Base-by-base conservation (phyloP, 805 yeast species). In the Nakazawaea molendinolei region DNA sequence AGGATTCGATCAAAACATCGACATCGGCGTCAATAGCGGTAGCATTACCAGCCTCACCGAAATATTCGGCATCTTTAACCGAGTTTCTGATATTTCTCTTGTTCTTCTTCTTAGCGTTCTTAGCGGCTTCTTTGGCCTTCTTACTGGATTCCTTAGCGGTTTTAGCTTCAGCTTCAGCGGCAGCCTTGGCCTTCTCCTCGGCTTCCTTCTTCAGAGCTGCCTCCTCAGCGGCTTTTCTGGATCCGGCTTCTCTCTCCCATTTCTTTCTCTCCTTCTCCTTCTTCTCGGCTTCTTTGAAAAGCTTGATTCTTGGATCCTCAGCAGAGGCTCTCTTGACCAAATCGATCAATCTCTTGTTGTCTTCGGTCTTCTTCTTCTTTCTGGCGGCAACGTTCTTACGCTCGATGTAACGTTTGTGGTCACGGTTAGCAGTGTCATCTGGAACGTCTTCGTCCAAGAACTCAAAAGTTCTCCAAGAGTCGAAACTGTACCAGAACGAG, bases 361-460 rank as follows among this genome's bases (percentile, higher is more conserved):
- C 98, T 58, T 92, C 97, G 56, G 90, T 87, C 82, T 92, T 92
- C 73, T 77, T 84, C 84, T 90, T 92, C 73, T 86, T 84, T 72
- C 98, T 85, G 41, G 94, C 86, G 49, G 95, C 87, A 64, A 85
- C 77, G 73, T 92, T 92, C 75, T 92, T 92, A 73, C 90, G 86
- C 70, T 92, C 98, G 50, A 89, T 81, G 72, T 86, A 85, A 69
- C 98, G 95, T 73, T 92, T 92, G 77, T 92, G 95, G 63, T 92
- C 98, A 75, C 98, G 87, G 79, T 92, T 92, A 43, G 95, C 84
- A 40, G 97, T 85, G 66, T 92, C 98, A 69, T 92, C 98, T 50
- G 98, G 98, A 55, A 89, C 96, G 58, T 92, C 98, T 71, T 92
- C 98, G 59, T 92, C 98, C 61, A 87, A 76, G 69, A 89, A 92